Conservation (phyloP, 2,329 filamentous ascomycete genomes). For the Lachnellula arida region DNA sequence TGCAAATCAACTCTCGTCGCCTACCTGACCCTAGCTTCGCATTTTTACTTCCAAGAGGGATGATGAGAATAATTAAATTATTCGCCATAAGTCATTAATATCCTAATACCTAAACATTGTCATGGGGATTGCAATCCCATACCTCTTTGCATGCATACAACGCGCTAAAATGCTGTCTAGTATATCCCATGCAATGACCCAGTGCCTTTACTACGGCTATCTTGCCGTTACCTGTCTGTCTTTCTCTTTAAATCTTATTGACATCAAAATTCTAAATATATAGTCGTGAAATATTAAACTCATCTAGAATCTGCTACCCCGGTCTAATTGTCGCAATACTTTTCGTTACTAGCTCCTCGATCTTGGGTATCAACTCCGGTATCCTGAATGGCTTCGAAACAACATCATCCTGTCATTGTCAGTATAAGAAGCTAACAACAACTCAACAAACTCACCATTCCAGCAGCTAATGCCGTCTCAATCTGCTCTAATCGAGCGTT, state of each 20-base stretch:
- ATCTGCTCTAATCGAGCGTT: slow-evolving; percentile 75
- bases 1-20: too few relatives aligned
- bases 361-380: slow-evolving; percentile 63
- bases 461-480: slow-evolving; percentile 62
- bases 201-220: neutral
- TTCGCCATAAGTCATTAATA: too few relatives aligned
- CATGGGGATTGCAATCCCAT: too few relatives aligned
- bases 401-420: slow-evolving; percentile 57
- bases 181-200: neutral
- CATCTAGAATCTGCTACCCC: neutral
- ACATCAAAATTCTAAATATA: too few relatives aligned
- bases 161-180: neutral
- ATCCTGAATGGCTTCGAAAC: slow-evolving; percentile 79
- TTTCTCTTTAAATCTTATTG: neutral
- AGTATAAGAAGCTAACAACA: slow-evolving; percentile 5
- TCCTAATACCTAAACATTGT: too few relatives aligned
- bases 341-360: slow-evolving; percentile 43
- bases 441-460: slow-evolving; percentile 54
- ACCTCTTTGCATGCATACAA: too few relatives aligned
- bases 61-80: too few relatives aligned
- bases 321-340: neutral
- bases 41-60: too few relatives aligned
- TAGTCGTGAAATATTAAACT: neutral
- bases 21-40: too few relatives aligned
- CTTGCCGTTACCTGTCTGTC: neutral